Evolutionary conservation across 179 eudicot species (phyloP).

Genomic region (Camellia oleifera): DNA sequence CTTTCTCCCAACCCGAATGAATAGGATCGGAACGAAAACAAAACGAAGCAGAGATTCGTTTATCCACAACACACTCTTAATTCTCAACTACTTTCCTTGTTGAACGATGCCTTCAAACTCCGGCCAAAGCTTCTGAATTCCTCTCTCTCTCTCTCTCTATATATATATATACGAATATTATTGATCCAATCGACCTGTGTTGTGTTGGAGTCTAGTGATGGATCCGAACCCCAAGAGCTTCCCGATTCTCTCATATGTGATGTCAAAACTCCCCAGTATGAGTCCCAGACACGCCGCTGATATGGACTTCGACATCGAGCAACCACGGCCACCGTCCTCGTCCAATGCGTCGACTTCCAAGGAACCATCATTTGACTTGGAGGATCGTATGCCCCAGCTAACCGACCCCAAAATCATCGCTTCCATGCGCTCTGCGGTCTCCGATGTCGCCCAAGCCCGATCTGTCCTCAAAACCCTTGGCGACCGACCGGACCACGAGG

Average conservation of each 20-base stretch:
- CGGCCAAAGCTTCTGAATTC: not conserved
- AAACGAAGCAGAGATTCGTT: not conserved
- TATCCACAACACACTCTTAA: not conserved
- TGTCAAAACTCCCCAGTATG: conserved; percentile 53
- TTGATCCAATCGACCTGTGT: not conserved
- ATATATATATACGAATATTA: not conserved
- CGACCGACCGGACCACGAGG: conserved; percentile 75
- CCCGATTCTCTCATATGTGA: conserved; percentile 65
- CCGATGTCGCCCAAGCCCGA: conserved; percentile 74
- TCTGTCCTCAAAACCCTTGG: conserved; percentile 60
- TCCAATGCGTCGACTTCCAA: conserved; percentile 6
- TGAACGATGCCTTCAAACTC: not conserved
- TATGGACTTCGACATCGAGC: conserved; percentile 50
- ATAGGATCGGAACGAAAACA: no score
- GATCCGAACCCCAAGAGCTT: conserved; percentile 58
- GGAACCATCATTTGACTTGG: conserved; percentile 45
- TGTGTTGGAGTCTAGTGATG: conserved; percentile 19
- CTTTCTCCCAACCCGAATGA: no score
- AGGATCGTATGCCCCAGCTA: conserved; percentile 71
- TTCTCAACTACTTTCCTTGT: no score
- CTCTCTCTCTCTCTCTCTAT: not conserved
- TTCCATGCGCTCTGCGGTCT: conserved; percentile 63
- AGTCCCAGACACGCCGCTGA: conserved; percentile 22
- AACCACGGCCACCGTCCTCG: conserved; percentile 25
- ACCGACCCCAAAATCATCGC: conserved; percentile 57